Evolutionary conservation across 2,329 filamentous ascomycete genomes (phyloP).

Genomic region (Neurospora crassa): DNA sequence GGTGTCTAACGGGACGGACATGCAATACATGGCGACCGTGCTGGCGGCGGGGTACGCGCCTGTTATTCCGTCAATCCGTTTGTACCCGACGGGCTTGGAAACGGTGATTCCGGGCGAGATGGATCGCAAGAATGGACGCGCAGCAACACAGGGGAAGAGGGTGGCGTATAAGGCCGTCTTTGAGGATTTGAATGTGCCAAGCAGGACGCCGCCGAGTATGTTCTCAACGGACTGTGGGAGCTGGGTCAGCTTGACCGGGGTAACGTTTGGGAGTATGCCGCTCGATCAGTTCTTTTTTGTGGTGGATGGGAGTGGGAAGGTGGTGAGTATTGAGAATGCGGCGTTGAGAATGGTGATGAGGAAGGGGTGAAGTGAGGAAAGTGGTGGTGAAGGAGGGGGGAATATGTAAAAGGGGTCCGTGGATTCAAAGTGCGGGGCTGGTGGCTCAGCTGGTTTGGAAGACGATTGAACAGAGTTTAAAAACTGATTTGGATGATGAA

Average conservation of each 20-base stretch:
- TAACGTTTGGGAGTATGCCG: conserved; percentile 14
- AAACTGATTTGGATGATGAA: not conserved
- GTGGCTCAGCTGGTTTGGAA: not conserved
- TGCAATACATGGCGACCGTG: conserved; percentile 10
- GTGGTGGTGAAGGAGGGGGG: not conserved
- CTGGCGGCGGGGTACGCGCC: conserved; percentile 13
- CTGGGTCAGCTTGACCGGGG: conserved; percentile 16
- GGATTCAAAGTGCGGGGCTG: not conserved
- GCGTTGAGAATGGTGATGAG: conserved; percentile 14
- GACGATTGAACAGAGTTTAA: not conserved
- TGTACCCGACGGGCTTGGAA: conserved; percentile 16
- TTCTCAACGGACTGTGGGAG: conserved; percentile 18
- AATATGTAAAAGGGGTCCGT: not conserved
- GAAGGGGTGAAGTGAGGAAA: conserved; percentile 2
- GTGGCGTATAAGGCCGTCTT: conserved; percentile 16
- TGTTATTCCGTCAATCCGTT: conserved; percentile 8
- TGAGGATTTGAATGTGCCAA: conserved; percentile 13
- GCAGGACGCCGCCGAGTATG: conserved; percentile 8
- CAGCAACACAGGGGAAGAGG: not conserved
- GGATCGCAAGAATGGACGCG: not conserved
- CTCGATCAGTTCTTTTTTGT: conserved; percentile 18
- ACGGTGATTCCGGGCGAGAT: conserved; percentile 7
- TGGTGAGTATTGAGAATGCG: conserved; percentile 13
- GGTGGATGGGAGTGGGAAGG: conserved; percentile 9
- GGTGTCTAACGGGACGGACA: conserved; percentile 15